Conservation (phyloP, 495 filamentous ascomycete genomes). For the Penicillium pancosmium region DNA sequence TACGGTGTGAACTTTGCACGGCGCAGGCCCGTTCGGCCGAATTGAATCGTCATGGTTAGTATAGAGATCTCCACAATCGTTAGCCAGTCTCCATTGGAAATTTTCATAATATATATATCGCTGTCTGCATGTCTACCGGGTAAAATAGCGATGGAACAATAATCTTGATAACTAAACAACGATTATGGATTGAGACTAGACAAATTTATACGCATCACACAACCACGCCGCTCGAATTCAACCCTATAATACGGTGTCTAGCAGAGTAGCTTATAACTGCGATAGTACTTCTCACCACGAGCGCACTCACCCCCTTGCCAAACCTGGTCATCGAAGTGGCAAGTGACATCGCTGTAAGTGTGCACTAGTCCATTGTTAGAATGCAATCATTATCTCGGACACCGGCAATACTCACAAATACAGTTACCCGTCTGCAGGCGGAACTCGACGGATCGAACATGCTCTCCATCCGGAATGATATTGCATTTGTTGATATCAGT, state of each 20-base stretch:
- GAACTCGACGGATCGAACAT: background rate
- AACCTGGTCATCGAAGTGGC: background rate
- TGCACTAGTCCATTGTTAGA: background rate
- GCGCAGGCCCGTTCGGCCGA: too few species aligned
- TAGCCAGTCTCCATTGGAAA: too few species aligned
- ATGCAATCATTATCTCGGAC: background rate
- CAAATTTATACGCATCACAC: too few species aligned
- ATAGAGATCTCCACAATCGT: too few species aligned
- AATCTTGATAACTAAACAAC: too few species aligned
- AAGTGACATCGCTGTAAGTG: background rate
- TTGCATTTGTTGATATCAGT: background rate
- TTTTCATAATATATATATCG: too few species aligned
- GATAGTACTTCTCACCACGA: background rate
- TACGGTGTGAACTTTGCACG: too few species aligned
- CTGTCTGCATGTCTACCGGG: too few species aligned
- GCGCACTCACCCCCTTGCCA: background rate
- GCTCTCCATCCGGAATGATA: background rate
- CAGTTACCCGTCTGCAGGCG: background rate
- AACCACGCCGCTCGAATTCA: too few species aligned
- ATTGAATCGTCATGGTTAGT: too few species aligned
- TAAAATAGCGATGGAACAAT: too few species aligned
- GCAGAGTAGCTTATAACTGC: constrained; percentile 1
- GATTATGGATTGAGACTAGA: too few species aligned
- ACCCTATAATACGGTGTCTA: background rate
- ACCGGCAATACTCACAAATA: background rate